Evolutionary conservation across 176 grass and related monocot genomes (phyloP).

Genomic region (Aegilops tauschii): DNA sequence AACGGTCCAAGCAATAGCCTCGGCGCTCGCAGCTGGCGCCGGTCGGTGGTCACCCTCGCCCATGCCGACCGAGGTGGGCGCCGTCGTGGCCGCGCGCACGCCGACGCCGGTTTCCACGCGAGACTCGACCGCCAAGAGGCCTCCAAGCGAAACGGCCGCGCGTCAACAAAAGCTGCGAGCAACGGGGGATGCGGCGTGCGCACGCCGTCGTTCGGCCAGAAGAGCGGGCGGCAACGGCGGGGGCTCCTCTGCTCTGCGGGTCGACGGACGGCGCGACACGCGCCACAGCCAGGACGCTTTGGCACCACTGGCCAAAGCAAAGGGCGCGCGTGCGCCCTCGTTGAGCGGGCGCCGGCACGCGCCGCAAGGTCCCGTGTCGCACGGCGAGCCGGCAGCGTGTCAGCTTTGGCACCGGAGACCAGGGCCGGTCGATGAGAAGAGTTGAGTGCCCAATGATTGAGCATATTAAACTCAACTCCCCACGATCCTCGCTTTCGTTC

Average conservation of each 20-base stretch:
- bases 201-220: neutral
- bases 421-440: neutral
- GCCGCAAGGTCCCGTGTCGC: slow-evolving; percentile 20
- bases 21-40: neutral
- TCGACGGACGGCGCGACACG: neutral
- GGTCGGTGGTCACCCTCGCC: neutral
- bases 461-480: slow-evolving; percentile 5
- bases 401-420: neutral
- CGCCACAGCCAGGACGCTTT: too few species aligned
- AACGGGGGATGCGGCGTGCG: neutral
- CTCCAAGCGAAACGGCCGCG: neutral
- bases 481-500: neutral
- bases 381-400: slow-evolving; percentile 18
- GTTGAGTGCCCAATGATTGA: slow-evolving; percentile 54
- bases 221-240: neutral
- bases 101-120: too few species aligned
- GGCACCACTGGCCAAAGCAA: neutral
- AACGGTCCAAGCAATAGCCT: too few species aligned
- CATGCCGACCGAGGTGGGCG: too few species aligned
- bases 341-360: slow-evolving; percentile 15
- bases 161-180: neutral
- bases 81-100: too few species aligned
- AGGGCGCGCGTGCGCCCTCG: neutral
- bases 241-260: too few species aligned
- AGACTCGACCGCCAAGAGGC: neutral